Evolutionary conservation across 2,329 filamentous ascomycete species (phyloP).

Genomic region (Fusarium sp.): DNA sequence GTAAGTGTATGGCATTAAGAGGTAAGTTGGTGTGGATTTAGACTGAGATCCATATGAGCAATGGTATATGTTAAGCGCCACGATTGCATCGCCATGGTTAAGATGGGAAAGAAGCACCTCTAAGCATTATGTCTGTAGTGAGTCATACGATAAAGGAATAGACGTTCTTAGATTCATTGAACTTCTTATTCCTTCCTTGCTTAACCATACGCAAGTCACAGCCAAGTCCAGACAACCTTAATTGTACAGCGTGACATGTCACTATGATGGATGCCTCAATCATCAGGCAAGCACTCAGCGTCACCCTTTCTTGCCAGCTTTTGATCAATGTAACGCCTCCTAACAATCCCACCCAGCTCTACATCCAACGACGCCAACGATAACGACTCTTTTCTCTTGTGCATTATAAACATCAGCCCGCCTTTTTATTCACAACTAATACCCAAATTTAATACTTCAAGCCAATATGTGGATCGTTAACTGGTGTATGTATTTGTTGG

Average conservation of each 20-base stretch:
- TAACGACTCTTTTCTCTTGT: constrained; percentile 39
- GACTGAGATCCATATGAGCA: no score
- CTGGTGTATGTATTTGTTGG: constrained; percentile 78
- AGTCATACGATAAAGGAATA: not conserved
- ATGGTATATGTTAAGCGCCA: no score
- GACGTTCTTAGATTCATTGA: not conserved
- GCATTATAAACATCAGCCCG: constrained; percentile 25
- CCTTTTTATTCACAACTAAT: constrained; percentile 39
- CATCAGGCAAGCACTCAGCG: constrained; percentile 39
- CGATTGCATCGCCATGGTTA: no score
- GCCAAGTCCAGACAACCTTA: not conserved
- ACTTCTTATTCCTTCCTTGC: not conserved
- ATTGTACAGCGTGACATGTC: constrained; percentile 39
- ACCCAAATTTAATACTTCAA: constrained; percentile 38
- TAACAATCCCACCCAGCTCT: constrained; percentile 36
- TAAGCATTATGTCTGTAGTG: no score
- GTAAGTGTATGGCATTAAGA: no score
- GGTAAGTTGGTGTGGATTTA: no score
- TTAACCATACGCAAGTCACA: constrained; percentile 3
- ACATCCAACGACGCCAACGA: constrained; percentile 44
- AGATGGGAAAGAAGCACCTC: no score
- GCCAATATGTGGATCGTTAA: constrained; percentile 89
- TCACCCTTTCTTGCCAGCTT: constrained; percentile 50
- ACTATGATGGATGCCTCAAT: constrained; percentile 43
- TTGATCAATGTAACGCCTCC: constrained; percentile 42